Percentiles rank a stretch among this genome's conserved stretches.
These are phyloP conservation scores for Juglanconis oblonga DNA, from an alignment of 2,329 filamentous ascomycete genomes.

Conservation along the genomic window DNA sequence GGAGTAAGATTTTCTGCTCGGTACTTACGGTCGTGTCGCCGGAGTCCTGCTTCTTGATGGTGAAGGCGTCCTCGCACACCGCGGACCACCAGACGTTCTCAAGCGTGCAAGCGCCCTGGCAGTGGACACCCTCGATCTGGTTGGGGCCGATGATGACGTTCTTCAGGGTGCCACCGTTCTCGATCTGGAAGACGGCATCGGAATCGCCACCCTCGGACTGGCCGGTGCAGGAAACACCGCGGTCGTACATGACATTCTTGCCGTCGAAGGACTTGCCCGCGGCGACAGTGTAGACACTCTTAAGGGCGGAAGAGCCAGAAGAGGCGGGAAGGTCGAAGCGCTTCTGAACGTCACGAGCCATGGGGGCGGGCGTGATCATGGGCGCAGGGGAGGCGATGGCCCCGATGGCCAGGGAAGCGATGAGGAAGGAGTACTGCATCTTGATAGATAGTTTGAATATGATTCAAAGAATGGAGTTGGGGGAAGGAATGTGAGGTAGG, in stretches of 20 bases:
- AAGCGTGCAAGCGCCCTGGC: slow-evolving; percentile 40
- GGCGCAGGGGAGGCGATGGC: too few species aligned
- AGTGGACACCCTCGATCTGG: slow-evolving; percentile 48
- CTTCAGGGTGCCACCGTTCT: slow-evolving; percentile 45
- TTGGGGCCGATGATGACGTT: slow-evolving; percentile 52
- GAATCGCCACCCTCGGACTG: slow-evolving; percentile 24
- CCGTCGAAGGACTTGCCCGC: slow-evolving; percentile 22
- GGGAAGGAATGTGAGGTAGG: too few species aligned
- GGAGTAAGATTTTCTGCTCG: too few species aligned
- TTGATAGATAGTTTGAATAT: too few species aligned
- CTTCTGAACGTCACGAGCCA: slow-evolving; percentile 10
- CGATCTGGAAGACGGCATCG: slow-evolving; percentile 48
- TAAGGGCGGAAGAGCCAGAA: slow-evolving; percentile 9
- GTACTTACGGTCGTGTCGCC: slow-evolving; percentile 28
- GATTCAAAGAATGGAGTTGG: too few species aligned
- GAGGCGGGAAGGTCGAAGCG: slow-evolving; percentile 10
- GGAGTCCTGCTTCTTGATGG: slow-evolving; percentile 31
- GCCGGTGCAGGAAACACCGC: slow-evolving; percentile 17
- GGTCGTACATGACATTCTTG: slow-evolving; percentile 31
- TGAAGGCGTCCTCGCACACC: slow-evolving; percentile 34
- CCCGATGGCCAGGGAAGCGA: too few species aligned
- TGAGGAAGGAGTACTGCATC: too few species aligned
- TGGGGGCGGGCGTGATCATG: not conserved
- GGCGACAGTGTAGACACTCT: slow-evolving; percentile 12
- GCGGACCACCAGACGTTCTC: slow-evolving; percentile 35